These are phyloP conservation scores for Venturia effusa DNA, from an alignment of 2,329 filamentous ascomycete species.

Conservation along the genomic window DNA sequence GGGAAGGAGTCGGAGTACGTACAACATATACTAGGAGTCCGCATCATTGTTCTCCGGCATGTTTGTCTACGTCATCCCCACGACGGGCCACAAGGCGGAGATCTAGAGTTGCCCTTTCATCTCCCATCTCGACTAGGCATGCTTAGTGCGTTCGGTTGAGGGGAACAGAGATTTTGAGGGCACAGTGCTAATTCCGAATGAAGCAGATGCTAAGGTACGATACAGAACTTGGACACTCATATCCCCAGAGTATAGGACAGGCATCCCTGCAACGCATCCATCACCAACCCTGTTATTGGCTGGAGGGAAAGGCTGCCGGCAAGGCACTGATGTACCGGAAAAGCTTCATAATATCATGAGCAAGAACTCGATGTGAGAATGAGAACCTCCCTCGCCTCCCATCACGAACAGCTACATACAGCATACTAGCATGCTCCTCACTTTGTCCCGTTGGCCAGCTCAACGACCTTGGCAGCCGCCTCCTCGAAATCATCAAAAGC, in stretches of 20 bases:
- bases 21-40: too few relatives aligned
- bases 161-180: too few relatives aligned
- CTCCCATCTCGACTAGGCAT: neutral
- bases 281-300: neutral
- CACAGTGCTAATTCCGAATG: too few relatives aligned
- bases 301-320: neutral
- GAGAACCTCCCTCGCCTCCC: too few relatives aligned
- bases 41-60: neutral
- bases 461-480: conserved; percentile 51
- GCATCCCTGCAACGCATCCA: neutral
- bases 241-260: neutral
- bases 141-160: too few relatives aligned
- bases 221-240: too few relatives aligned
- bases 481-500: conserved; percentile 68
- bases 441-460: neutral
- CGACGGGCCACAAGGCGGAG: neutral
- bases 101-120: neutral
- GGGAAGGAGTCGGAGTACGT: neutral
- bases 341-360: too few relatives aligned
- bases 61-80: neutral
- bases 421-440: neutral
- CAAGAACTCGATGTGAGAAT: too few relatives aligned
- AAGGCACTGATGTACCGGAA: too few relatives aligned
- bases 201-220: neutral
- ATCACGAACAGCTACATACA: neutral